Base-by-base conservation (phyloP, 805 yeast genomes). In the Starmerella geochares region DNA sequence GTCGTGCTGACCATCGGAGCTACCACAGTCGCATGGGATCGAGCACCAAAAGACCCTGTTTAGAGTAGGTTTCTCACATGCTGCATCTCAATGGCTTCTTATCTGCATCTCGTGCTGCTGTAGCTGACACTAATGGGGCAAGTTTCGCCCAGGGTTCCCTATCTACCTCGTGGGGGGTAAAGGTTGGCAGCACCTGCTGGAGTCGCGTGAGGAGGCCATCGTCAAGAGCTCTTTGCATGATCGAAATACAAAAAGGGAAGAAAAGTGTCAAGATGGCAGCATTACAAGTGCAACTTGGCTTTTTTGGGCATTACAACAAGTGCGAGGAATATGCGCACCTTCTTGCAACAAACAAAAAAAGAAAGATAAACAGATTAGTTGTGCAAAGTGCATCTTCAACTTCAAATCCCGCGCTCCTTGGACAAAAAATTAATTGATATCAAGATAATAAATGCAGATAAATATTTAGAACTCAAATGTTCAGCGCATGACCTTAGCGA, bases 401-500 rank as follows among this genome's bases (percentile, higher is more conserved):
- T 27, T 11, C 29, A 27, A 27, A 27, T 8, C 29, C 29, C 11
- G 10, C 8, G 8, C 29, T 9, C 11, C 29, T 27, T 9, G 11
- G 10, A 11, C 29, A 27, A 33, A 33, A 33, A 33, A 11, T 17
- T 16, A 17, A 17, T 8, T 33, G 37, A 21, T 33, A 33, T 33
- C 14, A n/a, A 33, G 16, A n/a, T 33, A 33, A 33, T 11, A 33
- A 25, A 36, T 36, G 39, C 39, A 36, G 21, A 38, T 38, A 38
- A 38, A 38, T 38, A 38, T 23, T 24, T 9, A 14, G 13, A n/a
- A 19, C 40, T 19, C 16, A n/a, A 7, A 8, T 37, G 13, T 9
- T 38, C 20, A 54, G 24, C 58, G 49, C 36, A 54, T 54, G 13
- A 54, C 66, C 53, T 57, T 62, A 23, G 67, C 68, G 51, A 66